Evolutionary conservation across 148 eudicot genomes (phyloP), one percentile per base, ranked within the genome.

Genomic region (Suaeda aralocaspica): DNA sequence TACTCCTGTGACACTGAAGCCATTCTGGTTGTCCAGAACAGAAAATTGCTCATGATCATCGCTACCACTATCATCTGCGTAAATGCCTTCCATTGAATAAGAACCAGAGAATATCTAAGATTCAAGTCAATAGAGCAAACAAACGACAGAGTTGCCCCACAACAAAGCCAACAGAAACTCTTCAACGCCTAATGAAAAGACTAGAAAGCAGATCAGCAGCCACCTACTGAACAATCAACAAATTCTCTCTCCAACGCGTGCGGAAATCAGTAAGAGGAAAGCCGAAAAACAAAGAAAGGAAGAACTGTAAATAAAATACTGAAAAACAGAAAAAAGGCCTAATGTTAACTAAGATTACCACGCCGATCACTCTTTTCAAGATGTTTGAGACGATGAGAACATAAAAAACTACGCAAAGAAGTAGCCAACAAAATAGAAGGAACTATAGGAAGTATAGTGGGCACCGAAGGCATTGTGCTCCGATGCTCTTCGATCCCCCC

Each of bases 401-500:
- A 83, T 64, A 78, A 76, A 9, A 76, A 82, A 72, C 77, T 85
- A 79, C 76, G 81, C 64, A 83, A 78, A 25, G 84, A 82, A 22
- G 81, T 48, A 5, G 79, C 50, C 42, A 80, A 78, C 6, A 72
- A 73, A 29, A 79, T 67, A 36, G 76, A 52, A 60, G 91, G 79
- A 49, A 77, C 80, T 42, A 86, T 78, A 60, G 86, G 70, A 36
- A 84, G 56, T 67, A 61, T 80, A 59, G 76, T 64, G 68, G 75
- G 89, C 89, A 88, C 89, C 93, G 88, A 88, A 88, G 81, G 89
- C 98, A 92, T 92, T 82, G 85, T 82, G 73, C 80, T 86, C 83
- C 89, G 86, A 87, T 92, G 92, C 95, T 79, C 82, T 77, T 66
- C 71, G 71, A 66, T 5, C 46, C 76, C 65, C 74, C 68, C 49